Evolutionary conservation across 352 stramenopile species (phyloP).

Genomic region (Pythium scleroteichum): DNA sequence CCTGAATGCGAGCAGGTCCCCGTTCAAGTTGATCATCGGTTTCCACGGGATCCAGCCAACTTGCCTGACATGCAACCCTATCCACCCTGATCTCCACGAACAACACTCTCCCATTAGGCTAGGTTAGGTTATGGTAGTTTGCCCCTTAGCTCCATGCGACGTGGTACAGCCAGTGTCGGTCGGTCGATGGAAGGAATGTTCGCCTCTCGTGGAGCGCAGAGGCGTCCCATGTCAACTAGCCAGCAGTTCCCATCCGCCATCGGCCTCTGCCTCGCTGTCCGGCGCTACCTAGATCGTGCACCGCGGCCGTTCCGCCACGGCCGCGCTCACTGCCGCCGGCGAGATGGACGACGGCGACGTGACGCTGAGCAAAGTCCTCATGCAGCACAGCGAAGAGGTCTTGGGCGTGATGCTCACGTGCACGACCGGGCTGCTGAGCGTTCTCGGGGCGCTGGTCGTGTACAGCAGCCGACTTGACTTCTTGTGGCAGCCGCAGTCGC

Average conservation of each 20-base stretch:
- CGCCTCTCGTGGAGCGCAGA: neutral
- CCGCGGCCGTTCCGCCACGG: neutral
- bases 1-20: constrained; percentile 27
- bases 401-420: constrained; percentile 27
- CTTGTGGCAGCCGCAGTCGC: constrained; percentile 25
- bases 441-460: constrained; percentile 30
- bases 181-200: constrained; percentile 4
- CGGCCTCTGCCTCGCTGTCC: too few relatives aligned
- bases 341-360: neutral
- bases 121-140: neutral
- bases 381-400: constrained; percentile 14
- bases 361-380: neutral
- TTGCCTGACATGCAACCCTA: constrained; percentile 22
- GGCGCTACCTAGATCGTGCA: too few relatives aligned
- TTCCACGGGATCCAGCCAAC: neutral
- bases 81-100: neutral
- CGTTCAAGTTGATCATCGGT: constrained; percentile 11
- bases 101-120: neutral
- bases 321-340: neutral
- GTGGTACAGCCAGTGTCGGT: too few relatives aligned
- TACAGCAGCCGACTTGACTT: constrained; percentile 25
- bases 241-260: neutral
- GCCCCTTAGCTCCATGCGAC: too few relatives aligned
- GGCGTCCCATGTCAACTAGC: constrained; percentile 1
- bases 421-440: constrained; percentile 19